These are phyloP conservation scores for Penicillium olsonii DNA, from an alignment of 2,329 filamentous ascomycete species.

Conservation along the genomic window DNA sequence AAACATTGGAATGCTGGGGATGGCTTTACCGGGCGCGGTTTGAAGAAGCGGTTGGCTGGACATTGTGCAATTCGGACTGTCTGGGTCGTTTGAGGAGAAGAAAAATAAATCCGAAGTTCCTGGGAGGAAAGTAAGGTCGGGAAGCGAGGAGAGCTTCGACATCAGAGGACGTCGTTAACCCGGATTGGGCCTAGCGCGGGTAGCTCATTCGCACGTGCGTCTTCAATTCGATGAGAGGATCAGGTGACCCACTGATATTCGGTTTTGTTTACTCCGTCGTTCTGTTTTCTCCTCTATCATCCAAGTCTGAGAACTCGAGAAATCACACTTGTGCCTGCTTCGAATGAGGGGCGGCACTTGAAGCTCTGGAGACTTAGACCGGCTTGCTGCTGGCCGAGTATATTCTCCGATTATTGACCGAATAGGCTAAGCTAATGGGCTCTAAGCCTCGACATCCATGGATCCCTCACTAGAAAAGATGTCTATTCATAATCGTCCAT, in stretches of 20 bases:
- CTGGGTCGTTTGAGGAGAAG: background rate
- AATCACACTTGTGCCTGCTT: too few relatives aligned
- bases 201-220: conserved; percentile 23
- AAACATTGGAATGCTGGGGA: background rate
- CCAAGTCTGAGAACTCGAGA: too few relatives aligned
- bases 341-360: too few relatives aligned
- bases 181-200: conserved; percentile 14
- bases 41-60: conserved; percentile 96
- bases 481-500: too few relatives aligned
- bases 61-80: conserved; percentile 56
- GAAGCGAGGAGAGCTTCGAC: conserved; percentile 5
- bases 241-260: conserved; percentile 10
- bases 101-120: background rate
- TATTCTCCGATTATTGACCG: conserved; percentile 1
- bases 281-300: background rate
- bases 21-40: conserved; percentile 74
- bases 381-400: background rate
- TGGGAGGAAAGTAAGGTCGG: background rate
- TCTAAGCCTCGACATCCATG: too few relatives aligned
- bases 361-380: background rate
- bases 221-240: conserved; percentile 15
- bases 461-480: too few relatives aligned
- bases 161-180: conserved; percentile 9
- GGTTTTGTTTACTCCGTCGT: background rate
- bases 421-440: background rate